phyloP scores from a whole-genome alignment of 805 yeast species.

The Zygosaccharomyces lentus region DNA sequence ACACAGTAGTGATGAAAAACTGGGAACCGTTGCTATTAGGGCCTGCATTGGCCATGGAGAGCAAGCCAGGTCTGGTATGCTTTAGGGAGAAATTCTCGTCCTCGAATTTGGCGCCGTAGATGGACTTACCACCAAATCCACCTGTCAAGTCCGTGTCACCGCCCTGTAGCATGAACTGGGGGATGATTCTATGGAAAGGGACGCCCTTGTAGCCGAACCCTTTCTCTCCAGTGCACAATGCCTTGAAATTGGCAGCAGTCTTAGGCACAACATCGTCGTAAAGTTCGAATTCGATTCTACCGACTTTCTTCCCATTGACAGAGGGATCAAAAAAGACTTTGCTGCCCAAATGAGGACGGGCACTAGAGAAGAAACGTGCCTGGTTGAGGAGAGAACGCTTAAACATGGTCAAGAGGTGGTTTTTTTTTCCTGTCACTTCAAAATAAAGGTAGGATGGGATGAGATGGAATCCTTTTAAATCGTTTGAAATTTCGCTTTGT shows the following conservation, averaged over 20 bases:
- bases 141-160: conserved; percentile 83
- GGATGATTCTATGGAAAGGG: conserved; percentile 89
- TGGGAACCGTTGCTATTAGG: conserved; percentile 98
- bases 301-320: conserved; percentile 45
- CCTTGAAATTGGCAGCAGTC: conserved; percentile 78
- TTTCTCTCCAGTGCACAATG: conserved; percentile 84
- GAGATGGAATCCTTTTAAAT: neutral
- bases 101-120: conserved; percentile 63
- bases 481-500: neutral
- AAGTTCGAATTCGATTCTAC: conserved; percentile 36
- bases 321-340: conserved; percentile 57
- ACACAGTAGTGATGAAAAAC: conserved; percentile 90
- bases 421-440: too few species aligned
- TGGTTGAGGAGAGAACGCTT: conserved; percentile 20
- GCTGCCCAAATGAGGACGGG: conserved; percentile 44
- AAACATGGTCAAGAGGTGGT: conserved; percentile 13
- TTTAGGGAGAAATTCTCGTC: conserved; percentile 72
- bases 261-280: conserved; percentile 54
- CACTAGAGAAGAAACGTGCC: conserved; percentile 49
- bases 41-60: conserved; percentile 98
- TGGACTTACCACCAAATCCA: conserved; percentile 91
- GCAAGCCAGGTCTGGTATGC: conserved; percentile 77
- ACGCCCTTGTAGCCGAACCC: conserved; percentile 81
- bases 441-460: neutral
- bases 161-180: conserved; percentile 95